Percentiles rank a stretch among this genome's conserved stretches.
phyloP scores from a whole-genome alignment of 23 red algal genomes.

The Agarophyton chilense region DNA sequence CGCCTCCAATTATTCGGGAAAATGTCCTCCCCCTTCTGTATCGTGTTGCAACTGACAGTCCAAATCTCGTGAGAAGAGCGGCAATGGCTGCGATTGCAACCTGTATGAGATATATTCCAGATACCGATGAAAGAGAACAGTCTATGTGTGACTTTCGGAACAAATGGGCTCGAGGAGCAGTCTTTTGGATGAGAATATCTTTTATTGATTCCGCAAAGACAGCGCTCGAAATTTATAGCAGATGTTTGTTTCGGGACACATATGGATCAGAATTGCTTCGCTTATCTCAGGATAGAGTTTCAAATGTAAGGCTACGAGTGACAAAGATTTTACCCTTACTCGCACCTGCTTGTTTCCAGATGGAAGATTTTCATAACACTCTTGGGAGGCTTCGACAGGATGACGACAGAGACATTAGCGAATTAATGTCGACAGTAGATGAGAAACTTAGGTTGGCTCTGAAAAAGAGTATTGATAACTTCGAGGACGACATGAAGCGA shows the following conservation, averaged over 20 bases:
- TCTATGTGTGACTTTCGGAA: conserved; percentile 37
- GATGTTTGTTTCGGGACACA: conserved; percentile 46
- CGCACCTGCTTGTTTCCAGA: conserved; percentile 45
- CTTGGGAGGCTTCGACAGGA: conserved; percentile 39
- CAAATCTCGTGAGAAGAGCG: conserved; percentile 65
- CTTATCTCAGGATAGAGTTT: conserved; percentile 48
- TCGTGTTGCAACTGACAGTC: conserved; percentile 33
- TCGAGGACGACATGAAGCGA: conserved; percentile 59
- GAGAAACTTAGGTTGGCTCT: background rate
- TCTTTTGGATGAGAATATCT: conserved; percentile 81
- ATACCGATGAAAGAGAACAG: conserved; percentile 39
- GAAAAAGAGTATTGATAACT: conserved; percentile 21
- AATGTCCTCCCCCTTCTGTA: conserved; percentile 72
- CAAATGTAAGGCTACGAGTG: conserved; percentile 73
- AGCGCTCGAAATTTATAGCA: conserved; percentile 40
- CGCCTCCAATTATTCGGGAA: conserved; percentile 24
- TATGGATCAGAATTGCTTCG: conserved; percentile 41
- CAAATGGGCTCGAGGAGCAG: conserved; percentile 57
- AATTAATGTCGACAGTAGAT: conserved; percentile 14
- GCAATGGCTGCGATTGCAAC: conserved; percentile 58
- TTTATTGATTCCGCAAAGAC: conserved; percentile 62
- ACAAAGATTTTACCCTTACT: conserved; percentile 38
- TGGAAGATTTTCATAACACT: conserved; percentile 62
- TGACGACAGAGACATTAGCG: conserved; percentile 55
- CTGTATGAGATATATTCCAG: conserved; percentile 58